Percentiles rank a stretch among this genome's conserved stretches.
These are phyloP conservation scores for Colletotrichum tropicale DNA, from an alignment of 2,329 filamentous ascomycete genomes.

Conservation along the genomic window DNA sequence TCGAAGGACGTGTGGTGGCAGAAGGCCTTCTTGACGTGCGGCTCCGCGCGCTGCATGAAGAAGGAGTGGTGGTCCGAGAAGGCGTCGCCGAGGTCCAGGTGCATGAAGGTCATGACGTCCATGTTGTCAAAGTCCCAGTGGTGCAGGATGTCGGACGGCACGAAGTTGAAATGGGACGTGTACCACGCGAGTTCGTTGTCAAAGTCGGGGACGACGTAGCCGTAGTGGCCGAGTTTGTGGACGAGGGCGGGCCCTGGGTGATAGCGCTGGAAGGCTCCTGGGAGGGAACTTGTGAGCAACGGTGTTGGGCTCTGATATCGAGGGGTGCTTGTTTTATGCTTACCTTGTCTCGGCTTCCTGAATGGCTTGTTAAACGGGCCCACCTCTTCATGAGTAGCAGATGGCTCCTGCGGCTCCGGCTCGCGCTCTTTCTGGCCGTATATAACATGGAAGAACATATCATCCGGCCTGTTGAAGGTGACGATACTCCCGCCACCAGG, in stretches of 20 bases:
- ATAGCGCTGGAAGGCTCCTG: neutral
- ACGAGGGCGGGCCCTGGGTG: neutral
- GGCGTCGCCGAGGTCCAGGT: constrained; percentile 55
- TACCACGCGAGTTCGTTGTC: constrained; percentile 39
- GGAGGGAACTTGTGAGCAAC: no score
- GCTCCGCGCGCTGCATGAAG: constrained; percentile 44
- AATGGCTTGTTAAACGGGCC: neutral
- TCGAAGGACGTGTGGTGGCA: constrained; percentile 38
- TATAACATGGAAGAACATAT: constrained; percentile 30
- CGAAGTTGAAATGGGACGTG: constrained; percentile 44
- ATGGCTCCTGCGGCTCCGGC: neutral
- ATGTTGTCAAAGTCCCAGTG: constrained; percentile 5
- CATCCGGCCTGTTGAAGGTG: constrained; percentile 35
- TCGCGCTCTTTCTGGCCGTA: constrained; percentile 25
- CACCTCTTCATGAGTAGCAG: neutral
- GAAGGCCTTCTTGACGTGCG: neutral
- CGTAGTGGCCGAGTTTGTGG: neutral
- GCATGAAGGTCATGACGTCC: constrained; percentile 49
- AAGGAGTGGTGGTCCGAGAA: constrained; percentile 61
- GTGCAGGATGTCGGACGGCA: constrained; percentile 35
- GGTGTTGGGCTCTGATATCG: neutral
- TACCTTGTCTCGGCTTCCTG: neutral
- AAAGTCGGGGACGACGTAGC: constrained; percentile 28
- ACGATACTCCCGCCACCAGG: constrained; percentile 46
- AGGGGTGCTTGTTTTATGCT: neutral